Conservation (phyloP, 2,329 filamentous ascomycete species). For the Ophidiomyces ophidiicola region DNA sequence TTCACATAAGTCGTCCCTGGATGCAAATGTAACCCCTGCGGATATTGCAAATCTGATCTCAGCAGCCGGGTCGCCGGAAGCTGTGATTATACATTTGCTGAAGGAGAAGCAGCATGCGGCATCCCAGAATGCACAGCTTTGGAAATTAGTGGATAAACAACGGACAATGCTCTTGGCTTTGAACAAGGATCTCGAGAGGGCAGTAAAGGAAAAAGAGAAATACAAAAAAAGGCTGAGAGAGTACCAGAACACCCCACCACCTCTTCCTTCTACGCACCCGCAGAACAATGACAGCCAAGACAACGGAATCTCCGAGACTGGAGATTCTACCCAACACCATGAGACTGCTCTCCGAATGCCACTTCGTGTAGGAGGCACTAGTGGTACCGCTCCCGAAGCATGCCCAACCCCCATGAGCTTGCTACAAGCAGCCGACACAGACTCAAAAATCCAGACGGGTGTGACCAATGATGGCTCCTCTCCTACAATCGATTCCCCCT, state of each 20-base stretch:
- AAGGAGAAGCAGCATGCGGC: conserved; percentile 84
- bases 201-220: conserved; percentile 85
- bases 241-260: conserved; percentile 28
- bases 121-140: conserved; percentile 83
- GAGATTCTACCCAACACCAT: not conserved
- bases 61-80: conserved; percentile 77
- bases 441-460: no score
- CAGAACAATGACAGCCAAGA: not conserved
- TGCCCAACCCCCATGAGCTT: no score
- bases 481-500: no score
- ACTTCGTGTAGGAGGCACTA: no score
- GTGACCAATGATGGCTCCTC: no score
- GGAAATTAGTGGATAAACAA: conserved; percentile 94
- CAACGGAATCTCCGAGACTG: not conserved
- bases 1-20: conserved; percentile 47
- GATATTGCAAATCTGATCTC: conserved; percentile 71
- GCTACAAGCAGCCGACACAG: no score
- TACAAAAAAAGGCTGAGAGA: conserved; percentile 89
- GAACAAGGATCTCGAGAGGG: conserved; percentile 85
- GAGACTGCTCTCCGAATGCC: not conserved
- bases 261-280: conserved; percentile 6
- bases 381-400: no score
- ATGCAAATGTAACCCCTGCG: conserved; percentile 47
- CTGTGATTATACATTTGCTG: conserved; percentile 73
- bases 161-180: conserved; percentile 83